Percentiles rank a stretch among this genome's conserved stretches.
phyloP scores from a whole-genome alignment of 2,329 filamentous ascomycete genomes.

The Colletotrichum trifolii region DNA sequence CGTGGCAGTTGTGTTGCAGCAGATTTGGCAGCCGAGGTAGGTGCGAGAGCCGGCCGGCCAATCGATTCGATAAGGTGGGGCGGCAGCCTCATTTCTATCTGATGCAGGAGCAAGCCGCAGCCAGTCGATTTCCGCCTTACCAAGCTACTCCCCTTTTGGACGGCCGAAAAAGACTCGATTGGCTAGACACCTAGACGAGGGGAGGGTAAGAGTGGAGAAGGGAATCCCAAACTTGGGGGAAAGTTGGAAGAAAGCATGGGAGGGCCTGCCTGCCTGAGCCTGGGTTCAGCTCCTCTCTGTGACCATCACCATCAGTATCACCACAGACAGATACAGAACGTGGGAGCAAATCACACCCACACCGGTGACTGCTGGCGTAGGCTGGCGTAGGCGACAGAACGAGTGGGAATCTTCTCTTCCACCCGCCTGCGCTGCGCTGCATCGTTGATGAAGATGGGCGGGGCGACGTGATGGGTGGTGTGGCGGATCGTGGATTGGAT shows the following conservation, averaged over 20 bases:
- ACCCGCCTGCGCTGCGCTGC: too few relatives aligned
- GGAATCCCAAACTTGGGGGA: conserved; percentile 5
- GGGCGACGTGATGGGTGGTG: too few relatives aligned
- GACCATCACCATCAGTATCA: too few relatives aligned
- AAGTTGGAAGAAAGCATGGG: conserved; percentile 11
- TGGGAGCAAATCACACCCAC: not conserved
- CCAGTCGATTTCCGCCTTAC: conserved; percentile 29
- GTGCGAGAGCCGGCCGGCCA: conserved; percentile 19
- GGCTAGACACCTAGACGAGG: not conserved
- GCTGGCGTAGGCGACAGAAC: not conserved
- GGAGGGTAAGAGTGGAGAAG: conserved; percentile 7
- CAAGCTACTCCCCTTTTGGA: conserved; percentile 12
- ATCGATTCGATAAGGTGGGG: conserved; percentile 19
- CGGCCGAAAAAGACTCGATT: not conserved
- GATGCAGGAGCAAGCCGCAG: conserved; percentile 22
- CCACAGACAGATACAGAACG: not conserved
- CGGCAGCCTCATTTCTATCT: conserved; percentile 35
- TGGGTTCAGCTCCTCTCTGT: too few relatives aligned
- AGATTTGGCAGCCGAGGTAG: not conserved
- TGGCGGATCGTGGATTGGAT: too few relatives aligned
- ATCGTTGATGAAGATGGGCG: too few relatives aligned
- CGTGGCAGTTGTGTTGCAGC: not conserved
- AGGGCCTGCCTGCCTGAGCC: not conserved
- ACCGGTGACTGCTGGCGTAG: not conserved
- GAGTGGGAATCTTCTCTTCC: too few relatives aligned